Percentiles rank a stretch among this genome's conserved stretches.
These are phyloP conservation scores for Cystobasidiopsis lactophilus DNA, from an alignment of 768 basidiomycete species.

Conservation along the genomic window DNA sequence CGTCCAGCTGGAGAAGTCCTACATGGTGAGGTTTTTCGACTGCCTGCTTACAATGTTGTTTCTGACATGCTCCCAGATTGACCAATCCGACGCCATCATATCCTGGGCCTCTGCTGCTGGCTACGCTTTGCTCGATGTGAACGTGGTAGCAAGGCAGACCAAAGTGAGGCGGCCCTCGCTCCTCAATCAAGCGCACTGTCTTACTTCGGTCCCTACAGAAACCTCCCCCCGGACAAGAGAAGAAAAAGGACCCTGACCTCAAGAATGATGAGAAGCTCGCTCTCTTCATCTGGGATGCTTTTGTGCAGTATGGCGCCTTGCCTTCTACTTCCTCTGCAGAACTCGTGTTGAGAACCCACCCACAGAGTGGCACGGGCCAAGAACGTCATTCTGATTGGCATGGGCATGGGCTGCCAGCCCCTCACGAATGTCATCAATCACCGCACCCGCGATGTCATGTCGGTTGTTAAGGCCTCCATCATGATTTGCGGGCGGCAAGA, in stretches of 20 bases:
- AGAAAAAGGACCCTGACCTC: no score
- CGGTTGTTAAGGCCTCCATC: constrained; percentile 9
- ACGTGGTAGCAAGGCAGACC: constrained; percentile 34
- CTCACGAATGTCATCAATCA: constrained; percentile 50
- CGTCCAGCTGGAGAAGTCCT: constrained; percentile 56
- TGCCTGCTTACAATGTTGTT: neutral
- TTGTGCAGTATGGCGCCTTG: constrained; percentile 45
- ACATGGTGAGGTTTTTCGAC: constrained; percentile 37
- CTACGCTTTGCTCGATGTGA: constrained; percentile 65
- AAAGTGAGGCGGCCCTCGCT: constrained; percentile 10
- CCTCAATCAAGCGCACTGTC: constrained; percentile 23
- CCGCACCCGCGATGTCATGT: constrained; percentile 33
- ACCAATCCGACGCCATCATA: constrained; percentile 58
- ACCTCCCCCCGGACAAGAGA: no score
- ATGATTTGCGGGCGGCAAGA: constrained; percentile 13
- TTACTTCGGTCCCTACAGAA: neutral
- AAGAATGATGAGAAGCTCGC: constrained; percentile 30
- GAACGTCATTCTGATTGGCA: constrained; percentile 59
- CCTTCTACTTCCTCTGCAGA: neutral
- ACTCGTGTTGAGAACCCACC: neutral
- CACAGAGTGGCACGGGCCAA: constrained; percentile 29
- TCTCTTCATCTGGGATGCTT: constrained; percentile 87
- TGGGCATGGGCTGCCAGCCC: constrained; percentile 59
- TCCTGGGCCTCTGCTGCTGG: constrained; percentile 43
- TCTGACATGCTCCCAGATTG: constrained; percentile 39